These are phyloP conservation scores for Globisporangium nagaii DNA, from an alignment of 352 stramenopile genomes.

Conservation along the genomic window DNA sequence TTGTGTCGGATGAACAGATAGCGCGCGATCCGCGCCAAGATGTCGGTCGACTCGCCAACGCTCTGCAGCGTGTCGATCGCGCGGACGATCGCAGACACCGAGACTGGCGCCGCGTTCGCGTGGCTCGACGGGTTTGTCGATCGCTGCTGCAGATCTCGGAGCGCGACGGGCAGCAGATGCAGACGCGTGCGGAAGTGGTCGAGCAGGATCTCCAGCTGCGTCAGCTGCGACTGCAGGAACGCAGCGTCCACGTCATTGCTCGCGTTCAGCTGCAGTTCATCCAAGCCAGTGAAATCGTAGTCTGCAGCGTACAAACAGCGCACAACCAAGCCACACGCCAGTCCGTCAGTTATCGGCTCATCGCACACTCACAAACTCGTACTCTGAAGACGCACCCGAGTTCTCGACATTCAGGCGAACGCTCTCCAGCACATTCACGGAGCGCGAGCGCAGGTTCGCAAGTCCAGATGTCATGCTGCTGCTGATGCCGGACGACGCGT, in stretches of 20 bases:
- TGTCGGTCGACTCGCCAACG: constrained; percentile 43
- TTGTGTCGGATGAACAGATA: constrained; percentile 46
- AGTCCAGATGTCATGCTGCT: constrained; percentile 10
- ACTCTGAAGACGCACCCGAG: constrained; percentile 14
- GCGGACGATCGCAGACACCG: constrained; percentile 24
- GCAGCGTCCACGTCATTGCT: constrained; percentile 16
- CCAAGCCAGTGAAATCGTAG: constrained; percentile 14
- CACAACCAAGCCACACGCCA: no score
- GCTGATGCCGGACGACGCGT: background rate
- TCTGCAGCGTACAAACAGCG: constrained; percentile 4
- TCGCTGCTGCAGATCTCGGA: constrained; percentile 25
- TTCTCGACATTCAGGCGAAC: constrained; percentile 42
- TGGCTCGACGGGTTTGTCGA: background rate
- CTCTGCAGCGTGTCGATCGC: constrained; percentile 50
- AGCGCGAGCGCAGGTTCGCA: constrained; percentile 27
- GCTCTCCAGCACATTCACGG: constrained; percentile 27
- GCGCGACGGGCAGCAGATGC: constrained; percentile 35
- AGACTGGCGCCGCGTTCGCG: background rate
- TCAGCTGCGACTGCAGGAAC: constrained; percentile 47
- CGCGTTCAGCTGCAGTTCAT: constrained; percentile 7
- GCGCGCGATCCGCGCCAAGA: constrained; percentile 41
- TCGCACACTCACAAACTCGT: no score
- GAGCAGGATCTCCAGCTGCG: constrained; percentile 37
- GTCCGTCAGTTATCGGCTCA: no score
- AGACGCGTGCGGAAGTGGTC: constrained; percentile 41